phyloP scores from a whole-genome alignment of 2,329 filamentous ascomycete genomes.

The Penicillium sp. region DNA sequence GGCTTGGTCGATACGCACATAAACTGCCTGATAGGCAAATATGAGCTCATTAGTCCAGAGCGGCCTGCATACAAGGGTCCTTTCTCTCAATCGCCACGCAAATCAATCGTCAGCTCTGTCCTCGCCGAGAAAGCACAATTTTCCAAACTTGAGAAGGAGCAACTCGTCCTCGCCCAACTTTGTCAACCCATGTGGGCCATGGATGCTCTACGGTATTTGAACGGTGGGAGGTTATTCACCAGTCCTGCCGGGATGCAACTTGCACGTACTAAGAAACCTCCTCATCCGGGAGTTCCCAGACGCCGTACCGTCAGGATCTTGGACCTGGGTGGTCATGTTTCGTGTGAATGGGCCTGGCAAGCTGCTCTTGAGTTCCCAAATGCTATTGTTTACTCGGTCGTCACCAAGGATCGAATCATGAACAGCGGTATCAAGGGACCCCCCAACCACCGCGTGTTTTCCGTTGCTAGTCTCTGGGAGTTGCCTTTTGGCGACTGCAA shows the following conservation, averaged over 20 bases:
- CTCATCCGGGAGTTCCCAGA: conserved; percentile 18
- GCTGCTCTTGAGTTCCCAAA: conserved; percentile 82
- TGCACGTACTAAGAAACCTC: conserved; percentile 23
- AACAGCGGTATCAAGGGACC: conserved; percentile 79
- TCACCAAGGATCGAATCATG: conserved; percentile 69
- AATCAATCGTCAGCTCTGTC: conserved; percentile 63
- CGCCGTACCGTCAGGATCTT: conserved; percentile 64
- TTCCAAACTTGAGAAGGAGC: conserved; percentile 65
- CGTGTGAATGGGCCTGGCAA: conserved; percentile 95
- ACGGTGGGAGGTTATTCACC: conserved; percentile 59
- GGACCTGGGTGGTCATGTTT: conserved; percentile 79
- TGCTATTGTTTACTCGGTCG: conserved; percentile 83
- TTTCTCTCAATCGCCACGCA: conserved; percentile 69
- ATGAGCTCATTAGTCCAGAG: conserved; percentile 70
- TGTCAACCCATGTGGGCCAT: conserved; percentile 60
- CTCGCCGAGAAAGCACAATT: conserved; percentile 48
- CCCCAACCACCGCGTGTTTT: conserved; percentile 79
- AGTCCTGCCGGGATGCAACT: conserved; percentile 49
- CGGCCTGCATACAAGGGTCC: conserved; percentile 68
- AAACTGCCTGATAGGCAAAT: conserved; percentile 80
- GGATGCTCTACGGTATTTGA: conserved; percentile 59
- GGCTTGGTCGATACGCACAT: conserved; percentile 70
- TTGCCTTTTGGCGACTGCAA: conserved; percentile 82
- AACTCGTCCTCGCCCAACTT: conserved; percentile 72
- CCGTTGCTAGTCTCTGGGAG: conserved; percentile 71